Evolutionary conservation across 2,329 filamentous ascomycete species (phyloP), one percentile per base, ranked within the genome.

Genomic region (Microcyclosporella mali): DNA sequence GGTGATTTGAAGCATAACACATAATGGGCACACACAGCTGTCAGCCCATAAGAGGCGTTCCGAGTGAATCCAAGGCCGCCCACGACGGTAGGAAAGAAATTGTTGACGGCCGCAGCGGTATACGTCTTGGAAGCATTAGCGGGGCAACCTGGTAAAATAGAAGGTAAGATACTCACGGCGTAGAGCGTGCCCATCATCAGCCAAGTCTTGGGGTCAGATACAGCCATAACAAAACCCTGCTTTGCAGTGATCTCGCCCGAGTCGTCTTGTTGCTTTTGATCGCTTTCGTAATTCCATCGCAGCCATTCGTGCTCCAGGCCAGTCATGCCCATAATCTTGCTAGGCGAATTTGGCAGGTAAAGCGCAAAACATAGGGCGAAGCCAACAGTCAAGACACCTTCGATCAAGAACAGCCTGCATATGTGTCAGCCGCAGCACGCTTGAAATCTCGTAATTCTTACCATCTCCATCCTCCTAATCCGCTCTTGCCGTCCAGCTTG

Each of bases 51-150:
- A 8, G 46, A 41, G n/a, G 33, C 41, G 21, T 44, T 50, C 3
- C 46, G 27, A 8, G 33, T 32, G 57, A 64, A 68, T 12, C 66
- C 65, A 7, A 68, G 59, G 1, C 63, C 66, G 4, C 58, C 57
- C 31, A 66, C 63, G 12, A 68, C 58, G 0, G 56, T 62, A 1
- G 64, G 64, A 35, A 66, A 56, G 53, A 66, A 66, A 40, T 64
- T 50, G 43, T 50, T 56, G 30, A 52, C 46, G n/a, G 46, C 44
- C 12, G 43, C 38, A 28, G 43, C 41, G 6, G 45, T 48, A 33
- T 56, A 55, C 21, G 41, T 50, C 37, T 39, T 15, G 3, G 3
- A 3, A 12, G 3, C 15, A 21, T 43, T 12, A 37, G 19, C 14
- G n/a, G 3, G 10, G 11, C 9, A 2, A 18, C 7, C 27, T 6